A percentile compares a stretch with the other conserved stretches of the same genome.
phyloP scores from a whole-genome alignment of 2,329 filamentous ascomycete genomes.

The Diaporthe aspalathi region DNA sequence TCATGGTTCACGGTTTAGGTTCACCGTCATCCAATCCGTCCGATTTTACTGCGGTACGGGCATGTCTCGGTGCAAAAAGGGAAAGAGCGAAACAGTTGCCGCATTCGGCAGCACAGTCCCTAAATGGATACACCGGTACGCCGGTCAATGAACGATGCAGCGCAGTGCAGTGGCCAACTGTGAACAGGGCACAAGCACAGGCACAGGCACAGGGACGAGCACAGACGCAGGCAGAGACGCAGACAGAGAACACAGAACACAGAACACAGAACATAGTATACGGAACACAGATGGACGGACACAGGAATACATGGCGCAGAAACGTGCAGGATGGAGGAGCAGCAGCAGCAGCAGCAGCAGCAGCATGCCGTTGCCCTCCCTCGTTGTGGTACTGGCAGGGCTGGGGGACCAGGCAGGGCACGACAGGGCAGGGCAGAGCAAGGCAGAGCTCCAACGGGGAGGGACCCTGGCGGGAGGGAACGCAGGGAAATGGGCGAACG shows the following conservation, averaged over 20 bases:
- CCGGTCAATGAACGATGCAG: neutral
- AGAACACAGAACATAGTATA: too few relatives aligned
- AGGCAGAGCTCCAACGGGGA: constrained; percentile 2
- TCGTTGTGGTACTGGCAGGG: constrained; percentile 1
- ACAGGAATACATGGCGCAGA: neutral
- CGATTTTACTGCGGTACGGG: neutral
- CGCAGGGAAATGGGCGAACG: neutral
- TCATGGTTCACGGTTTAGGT: too few relatives aligned
- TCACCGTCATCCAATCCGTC: too few relatives aligned
- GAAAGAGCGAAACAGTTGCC: constrained; percentile 24
- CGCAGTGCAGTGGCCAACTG: too few relatives aligned
- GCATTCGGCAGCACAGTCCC: neutral
- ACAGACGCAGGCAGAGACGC: neutral
- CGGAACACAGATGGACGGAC: neutral
- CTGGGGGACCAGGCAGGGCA: neutral
- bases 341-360: neutral
- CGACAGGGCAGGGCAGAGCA: too few relatives aligned
- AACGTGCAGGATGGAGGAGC: neutral
- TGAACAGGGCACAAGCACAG: neutral
- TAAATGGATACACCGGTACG: neutral
- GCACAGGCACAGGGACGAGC: neutral
- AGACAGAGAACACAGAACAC: too few relatives aligned
- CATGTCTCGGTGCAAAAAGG: constrained; percentile 15
- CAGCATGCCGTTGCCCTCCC: too few relatives aligned
- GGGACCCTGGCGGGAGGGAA: neutral